Conservation (phyloP, 2,329 filamentous ascomycete species). For the Acrodontium crateriforme region DNA sequence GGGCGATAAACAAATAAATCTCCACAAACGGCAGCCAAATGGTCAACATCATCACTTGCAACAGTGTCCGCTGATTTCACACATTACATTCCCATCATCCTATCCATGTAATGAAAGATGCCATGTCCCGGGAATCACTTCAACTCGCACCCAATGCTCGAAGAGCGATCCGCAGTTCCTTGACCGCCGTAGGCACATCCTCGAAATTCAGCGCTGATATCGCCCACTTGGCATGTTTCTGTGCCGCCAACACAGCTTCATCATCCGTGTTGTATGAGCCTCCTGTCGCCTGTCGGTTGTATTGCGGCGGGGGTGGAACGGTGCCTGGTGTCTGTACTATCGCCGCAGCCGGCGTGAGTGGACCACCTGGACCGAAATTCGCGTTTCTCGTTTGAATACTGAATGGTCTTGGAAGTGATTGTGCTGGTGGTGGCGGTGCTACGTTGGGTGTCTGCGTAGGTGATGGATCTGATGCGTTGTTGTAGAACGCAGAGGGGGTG, state of each 20-base stretch:
- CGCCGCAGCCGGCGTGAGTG: constrained; percentile 22
- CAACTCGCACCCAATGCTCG: constrained; percentile 51
- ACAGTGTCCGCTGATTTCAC: too few relatives aligned
- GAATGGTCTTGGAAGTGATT: constrained; percentile 3
- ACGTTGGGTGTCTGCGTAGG: not conserved
- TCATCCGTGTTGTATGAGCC: constrained; percentile 51
- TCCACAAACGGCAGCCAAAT: too few relatives aligned
- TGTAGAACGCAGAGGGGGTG: constrained; percentile 2
- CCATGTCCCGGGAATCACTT: too few relatives aligned
- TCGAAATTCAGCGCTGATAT: constrained; percentile 96
- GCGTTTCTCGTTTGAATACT: too few relatives aligned
- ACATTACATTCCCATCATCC: too few relatives aligned
- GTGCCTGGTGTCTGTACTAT: constrained; percentile 9
- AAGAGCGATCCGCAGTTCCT: constrained; percentile 67
- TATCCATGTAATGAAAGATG: too few relatives aligned
- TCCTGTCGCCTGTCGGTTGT: constrained; percentile 18
- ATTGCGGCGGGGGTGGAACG: constrained; percentile 8
- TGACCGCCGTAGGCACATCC: constrained; percentile 78
- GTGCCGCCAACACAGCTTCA: constrained; percentile 58
- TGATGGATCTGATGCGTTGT: not conserved
- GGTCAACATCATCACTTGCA: too few relatives aligned
- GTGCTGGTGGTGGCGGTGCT: constrained; percentile 1
- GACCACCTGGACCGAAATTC: too few relatives aligned
- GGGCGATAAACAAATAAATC: too few relatives aligned
- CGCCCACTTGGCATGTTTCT: constrained; percentile 94